phyloP scores from a whole-genome alignment of 2,329 filamentous ascomycete species.

The Fusarium stilboides region DNA sequence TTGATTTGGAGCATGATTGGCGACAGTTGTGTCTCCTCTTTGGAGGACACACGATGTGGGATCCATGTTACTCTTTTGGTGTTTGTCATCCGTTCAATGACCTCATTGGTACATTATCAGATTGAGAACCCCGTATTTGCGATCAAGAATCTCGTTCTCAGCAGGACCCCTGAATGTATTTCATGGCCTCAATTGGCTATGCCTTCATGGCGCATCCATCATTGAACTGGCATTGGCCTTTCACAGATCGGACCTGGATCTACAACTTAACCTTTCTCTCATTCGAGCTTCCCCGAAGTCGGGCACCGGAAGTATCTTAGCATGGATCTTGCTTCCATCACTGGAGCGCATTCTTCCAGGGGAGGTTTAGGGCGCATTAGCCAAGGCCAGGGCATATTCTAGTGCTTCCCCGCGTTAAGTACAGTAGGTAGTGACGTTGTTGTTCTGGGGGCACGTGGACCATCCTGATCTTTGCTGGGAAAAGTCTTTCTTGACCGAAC shows the following conservation, averaged over 20 bases:
- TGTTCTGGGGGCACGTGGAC: conserved; percentile 44
- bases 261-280: conserved; percentile 15
- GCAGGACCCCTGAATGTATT: conserved; percentile 1
- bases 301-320: conserved; percentile 20
- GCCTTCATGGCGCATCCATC: background rate
- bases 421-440: conserved; percentile 50
- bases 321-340: conserved; percentile 10
- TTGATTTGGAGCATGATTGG: conserved; percentile 25
- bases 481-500: conserved; percentile 44
- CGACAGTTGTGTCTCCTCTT: background rate
- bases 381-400: background rate
- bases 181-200: conserved; percentile 25
- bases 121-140: conserved; percentile 13
- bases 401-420: conserved; percentile 44
- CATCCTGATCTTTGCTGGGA: conserved; percentile 40
- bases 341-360: conserved; percentile 25
- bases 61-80: conserved; percentile 20
- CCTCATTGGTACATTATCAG: conserved; percentile 27
- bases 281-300: conserved; percentile 21
- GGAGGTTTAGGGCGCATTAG: conserved; percentile 2
- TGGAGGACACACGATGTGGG: conserved; percentile 1
- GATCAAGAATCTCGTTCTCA: conserved; percentile 4
- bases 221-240: conserved; percentile 20
- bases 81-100: conserved; percentile 31
- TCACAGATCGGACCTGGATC: conserved; percentile 21